Evolutionary conservation across 176 grass and related monocot species (phyloP).

Genomic region (Paspalum vaginatum): DNA sequence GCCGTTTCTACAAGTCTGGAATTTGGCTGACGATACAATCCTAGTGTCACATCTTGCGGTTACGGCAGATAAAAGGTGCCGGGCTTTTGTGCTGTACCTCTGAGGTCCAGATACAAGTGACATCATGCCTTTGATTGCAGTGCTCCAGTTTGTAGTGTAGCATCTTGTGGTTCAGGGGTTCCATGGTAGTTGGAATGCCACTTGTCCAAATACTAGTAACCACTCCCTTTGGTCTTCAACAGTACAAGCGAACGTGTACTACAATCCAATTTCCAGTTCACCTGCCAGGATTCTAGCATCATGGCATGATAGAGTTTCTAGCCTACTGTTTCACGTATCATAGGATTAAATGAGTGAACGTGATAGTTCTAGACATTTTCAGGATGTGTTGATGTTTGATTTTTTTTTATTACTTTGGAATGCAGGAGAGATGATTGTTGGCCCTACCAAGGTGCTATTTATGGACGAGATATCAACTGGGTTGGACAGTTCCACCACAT

Average conservation of each 20-base stretch:
- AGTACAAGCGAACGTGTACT: neutral
- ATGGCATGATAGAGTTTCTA: neutral
- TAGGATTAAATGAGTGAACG: neutral
- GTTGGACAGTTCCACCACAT: conserved; percentile 94
- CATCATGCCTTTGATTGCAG: conserved; percentile 8
- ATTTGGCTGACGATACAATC: neutral
- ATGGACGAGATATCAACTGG: conserved; percentile 99
- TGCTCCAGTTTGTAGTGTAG: conserved; percentile 6
- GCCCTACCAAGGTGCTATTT: conserved; percentile 92
- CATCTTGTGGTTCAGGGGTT: conserved; percentile 34
- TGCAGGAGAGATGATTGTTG: conserved; percentile 97
- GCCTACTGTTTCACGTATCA: neutral
- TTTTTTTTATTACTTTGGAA: conserved; percentile 9
- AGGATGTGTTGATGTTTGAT: conserved; percentile 8
- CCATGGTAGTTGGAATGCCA: conserved; percentile 36
- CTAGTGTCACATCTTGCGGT: conserved; percentile 9
- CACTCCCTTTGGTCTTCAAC: conserved; percentile 13
- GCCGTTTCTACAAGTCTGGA: conserved; percentile 26
- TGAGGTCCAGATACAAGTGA: conserved; percentile 1
- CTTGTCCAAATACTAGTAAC: conserved; percentile 18
- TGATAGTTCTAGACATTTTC: conserved; percentile 1
- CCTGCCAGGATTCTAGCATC: neutral
- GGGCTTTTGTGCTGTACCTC: neutral
- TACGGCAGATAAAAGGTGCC: neutral
- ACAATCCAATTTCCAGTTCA: neutral